Conservation (phyloP, 768 basidiomycete genomes). For the Tylopilus rubrobrunneus region DNA sequence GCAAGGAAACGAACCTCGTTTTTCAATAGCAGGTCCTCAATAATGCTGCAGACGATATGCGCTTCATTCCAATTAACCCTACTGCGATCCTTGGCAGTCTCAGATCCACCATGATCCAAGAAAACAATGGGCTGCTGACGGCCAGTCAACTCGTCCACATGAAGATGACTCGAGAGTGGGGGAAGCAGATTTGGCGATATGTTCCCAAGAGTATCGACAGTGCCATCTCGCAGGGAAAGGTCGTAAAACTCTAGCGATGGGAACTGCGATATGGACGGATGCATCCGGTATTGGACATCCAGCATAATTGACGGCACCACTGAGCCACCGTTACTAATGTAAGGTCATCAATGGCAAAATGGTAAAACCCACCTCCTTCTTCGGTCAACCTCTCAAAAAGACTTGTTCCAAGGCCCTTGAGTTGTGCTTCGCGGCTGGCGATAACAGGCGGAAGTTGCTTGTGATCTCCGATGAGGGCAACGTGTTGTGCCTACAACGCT, state of each 20-base stretch:
- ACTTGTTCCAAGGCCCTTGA: slow-evolving; percentile 71
- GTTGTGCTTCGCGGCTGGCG: slow-evolving; percentile 67
- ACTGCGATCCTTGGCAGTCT: slow-evolving; percentile 66
- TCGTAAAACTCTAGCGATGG: slow-evolving; percentile 84
- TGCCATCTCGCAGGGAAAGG: slow-evolving; percentile 67
- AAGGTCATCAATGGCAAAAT: not conserved
- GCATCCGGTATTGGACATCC: slow-evolving; percentile 95
- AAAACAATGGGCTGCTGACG: slow-evolving; percentile 67
- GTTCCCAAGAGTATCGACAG: slow-evolving; percentile 48
- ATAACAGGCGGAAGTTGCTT: slow-evolving; percentile 93
- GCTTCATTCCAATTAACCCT: slow-evolving; percentile 77
- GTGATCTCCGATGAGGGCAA: slow-evolving; percentile 94
- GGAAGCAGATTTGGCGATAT: slow-evolving; percentile 53
- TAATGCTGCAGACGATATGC: slow-evolving; percentile 68
- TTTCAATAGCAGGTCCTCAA: slow-evolving; percentile 74
- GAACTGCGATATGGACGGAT: slow-evolving; percentile 84
- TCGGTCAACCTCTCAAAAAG: slow-evolving; percentile 89
- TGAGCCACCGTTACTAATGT: slow-evolving; percentile 26
- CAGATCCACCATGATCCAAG: slow-evolving; percentile 71
- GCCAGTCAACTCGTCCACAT: slow-evolving; percentile 34
- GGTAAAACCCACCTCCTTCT: slow-evolving; percentile 60
- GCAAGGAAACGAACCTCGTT: slow-evolving; percentile 57
- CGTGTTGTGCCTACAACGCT: slow-evolving; percentile 61
- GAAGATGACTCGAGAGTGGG: slow-evolving; percentile 55
- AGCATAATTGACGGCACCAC: slow-evolving; percentile 90